Percentiles rank a stretch among this genome's conserved stretches.
These are phyloP conservation scores for Cubamyces lactineus DNA, from an alignment of 768 basidiomycete species.

Conservation along the genomic window DNA sequence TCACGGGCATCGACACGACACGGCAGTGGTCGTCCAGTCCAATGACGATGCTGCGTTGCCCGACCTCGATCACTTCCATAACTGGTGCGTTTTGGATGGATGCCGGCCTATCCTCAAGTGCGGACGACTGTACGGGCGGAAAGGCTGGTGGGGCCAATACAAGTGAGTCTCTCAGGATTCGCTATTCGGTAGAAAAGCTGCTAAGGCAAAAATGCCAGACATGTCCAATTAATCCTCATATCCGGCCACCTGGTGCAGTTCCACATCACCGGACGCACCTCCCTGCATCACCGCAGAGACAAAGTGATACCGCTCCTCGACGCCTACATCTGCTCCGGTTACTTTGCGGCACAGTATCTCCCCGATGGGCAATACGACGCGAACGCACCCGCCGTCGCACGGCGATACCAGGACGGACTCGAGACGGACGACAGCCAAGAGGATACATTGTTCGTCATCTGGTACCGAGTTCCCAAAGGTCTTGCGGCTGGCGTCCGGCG, in stretches of 20 bases:
- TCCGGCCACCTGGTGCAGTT: conserved; percentile 77
- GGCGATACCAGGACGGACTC: conserved; percentile 88
- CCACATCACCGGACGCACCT: conserved; percentile 58
- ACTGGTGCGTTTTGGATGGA: conserved; percentile 84
- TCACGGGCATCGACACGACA: conserved; percentile 44
- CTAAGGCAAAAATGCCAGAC: conserved; percentile 41
- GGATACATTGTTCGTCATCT: conserved; percentile 85
- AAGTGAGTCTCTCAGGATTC: conserved; percentile 51
- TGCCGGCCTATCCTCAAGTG: conserved; percentile 77
- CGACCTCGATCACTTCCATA: conserved; percentile 69
- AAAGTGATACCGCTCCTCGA: conserved; percentile 66
- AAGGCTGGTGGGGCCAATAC: conserved; percentile 75
- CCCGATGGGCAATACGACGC: conserved; percentile 66
- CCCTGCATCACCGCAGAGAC: conserved; percentile 58
- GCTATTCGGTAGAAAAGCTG: not conserved
- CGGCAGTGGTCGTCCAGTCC: conserved; percentile 38
- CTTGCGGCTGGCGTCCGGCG: conserved; percentile 8
- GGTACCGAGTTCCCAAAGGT: conserved; percentile 47
- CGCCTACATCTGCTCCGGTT: conserved; percentile 87
- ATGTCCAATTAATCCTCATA: conserved; percentile 73
- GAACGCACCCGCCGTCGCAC: conserved; percentile 53
- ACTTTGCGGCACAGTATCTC: conserved; percentile 69
- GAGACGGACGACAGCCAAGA: conserved; percentile 87
- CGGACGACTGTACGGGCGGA: conserved; percentile 73
- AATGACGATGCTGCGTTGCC: conserved; percentile 58